Percentiles rank a stretch among this genome's conserved stretches.
Conservation (phyloP, 1,284 basidiomycete genomes). For the Irpex lacteus region DNA sequence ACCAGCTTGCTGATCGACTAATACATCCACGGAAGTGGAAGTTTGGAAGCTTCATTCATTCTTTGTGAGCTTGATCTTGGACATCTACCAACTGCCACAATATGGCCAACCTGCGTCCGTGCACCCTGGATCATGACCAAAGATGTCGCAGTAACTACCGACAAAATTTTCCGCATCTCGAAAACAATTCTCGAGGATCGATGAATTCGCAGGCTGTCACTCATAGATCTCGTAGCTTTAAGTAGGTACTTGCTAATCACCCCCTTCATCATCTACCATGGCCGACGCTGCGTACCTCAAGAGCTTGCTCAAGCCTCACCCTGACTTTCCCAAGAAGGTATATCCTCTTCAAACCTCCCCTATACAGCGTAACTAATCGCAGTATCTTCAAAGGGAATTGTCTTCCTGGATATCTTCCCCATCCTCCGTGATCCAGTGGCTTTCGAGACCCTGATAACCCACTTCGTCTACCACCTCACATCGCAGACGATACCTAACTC, state of each 20-base stretch:
- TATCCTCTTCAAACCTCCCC: constrained; percentile 12
- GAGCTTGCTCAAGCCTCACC: constrained; percentile 64
- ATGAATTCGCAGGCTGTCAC: neutral
- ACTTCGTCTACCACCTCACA: constrained; percentile 85
- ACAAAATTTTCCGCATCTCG: neutral
- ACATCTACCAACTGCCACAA: neutral
- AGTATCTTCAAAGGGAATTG: constrained; percentile 55
- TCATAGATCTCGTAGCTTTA: neutral
- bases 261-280: constrained; percentile 39
- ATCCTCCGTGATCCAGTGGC: constrained; percentile 80
- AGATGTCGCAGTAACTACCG: neutral
- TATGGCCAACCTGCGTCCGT: neutral
- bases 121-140: neutral
- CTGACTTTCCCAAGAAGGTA: constrained; percentile 89
- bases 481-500: constrained; percentile 67
- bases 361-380: neutral
- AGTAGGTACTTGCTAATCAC: neutral
- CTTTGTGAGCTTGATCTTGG: neutral
- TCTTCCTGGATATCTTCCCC: constrained; percentile 90
- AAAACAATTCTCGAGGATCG: neutral
- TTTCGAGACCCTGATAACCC: constrained; percentile 90
- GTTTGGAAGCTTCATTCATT: too few species aligned
- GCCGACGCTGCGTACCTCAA: constrained; percentile 77
- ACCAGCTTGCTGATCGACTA: too few species aligned
- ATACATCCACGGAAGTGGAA: too few species aligned